Evolutionary conservation across 108 stramenopile species (phyloP), one percentile per base, ranked within the genome.

Genomic region (Bacterosira constricta): DNA sequence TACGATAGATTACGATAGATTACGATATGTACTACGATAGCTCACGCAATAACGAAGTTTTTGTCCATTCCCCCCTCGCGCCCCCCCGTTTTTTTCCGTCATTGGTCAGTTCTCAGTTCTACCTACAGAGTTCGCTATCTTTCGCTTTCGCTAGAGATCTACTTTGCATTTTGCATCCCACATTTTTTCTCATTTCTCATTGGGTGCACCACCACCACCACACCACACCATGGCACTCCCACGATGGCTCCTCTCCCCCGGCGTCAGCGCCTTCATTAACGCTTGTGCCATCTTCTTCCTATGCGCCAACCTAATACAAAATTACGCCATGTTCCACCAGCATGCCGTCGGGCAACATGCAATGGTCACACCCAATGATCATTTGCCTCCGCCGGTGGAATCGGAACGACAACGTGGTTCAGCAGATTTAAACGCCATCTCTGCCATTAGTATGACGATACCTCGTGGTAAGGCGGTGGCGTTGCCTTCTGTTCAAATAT

Each of bases 401-500:
- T 23, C 23, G 51, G 11, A n/a, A 30, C 29, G 26, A 21, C 29
- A 29, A 34, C 7, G 12, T 13, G 17, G 23, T 29, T 1, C 30
- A n/a, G n/a, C n/a, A n/a, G n/a, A n/a, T n/a, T n/a, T n/a, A n/a
- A n/a, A n/a, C 52, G 52, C 9, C 26, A 0, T 8, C 52, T 0
- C 54, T 23, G 54, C 58, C 10, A 61, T 63, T 12, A 34, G 63
- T 20, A 4, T 67, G 3, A 1, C 13, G 12, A 75, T 81, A 42
- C 80, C 80, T 11, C 36, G 68, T 20, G 80, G 80, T 13, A 37
- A 63, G 53, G 72, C 77, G 36, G 75, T 49, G 47, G 71, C 63
- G 2, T 42, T 83, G 12, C 82, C 82, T 17, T 78, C 77, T 9
- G 50, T 83, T 27, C 75, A 75, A 4, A 64, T 61, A n/a, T 26